Base-by-base conservation (phyloP, 1,139 yeast genomes). In the Trichomonascaceae sp. region DNA sequence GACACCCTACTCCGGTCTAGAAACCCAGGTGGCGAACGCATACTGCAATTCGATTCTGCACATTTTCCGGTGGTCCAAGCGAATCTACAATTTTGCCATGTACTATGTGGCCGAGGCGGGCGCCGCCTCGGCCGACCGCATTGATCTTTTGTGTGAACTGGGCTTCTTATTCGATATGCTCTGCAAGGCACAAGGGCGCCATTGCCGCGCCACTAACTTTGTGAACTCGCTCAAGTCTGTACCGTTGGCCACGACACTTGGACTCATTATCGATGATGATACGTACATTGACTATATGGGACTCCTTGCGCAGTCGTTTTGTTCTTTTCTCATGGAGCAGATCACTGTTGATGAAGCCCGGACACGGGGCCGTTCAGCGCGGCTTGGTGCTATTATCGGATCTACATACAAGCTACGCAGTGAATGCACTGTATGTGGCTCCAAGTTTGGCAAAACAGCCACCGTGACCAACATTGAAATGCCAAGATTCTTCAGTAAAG, bases 121-220 rank as follows among this genome's bases (percentile, higher is more conserved):
- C 3, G 16, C 34, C 8, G n/a, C 23, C 16, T 26, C 32, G 6
- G 28, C 26, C 9, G 25, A 31, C 16, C 27, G 15, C 16, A 15
- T 23, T 23, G 22, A 30, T 20, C 53, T 87, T 5, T 56, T 85
- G 25, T 75, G 80, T 36, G 97, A 92, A 50, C 60, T 87, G 32
- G 98, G 95, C 0, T 82, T 85, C 41, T 60, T 92, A 13, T 82
- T 75, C 57, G 97, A 92, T 49, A 89, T 89, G 98, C 68, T 89
- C 60, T 67, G 68, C 34, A 82, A 82, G 51, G 85, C 95, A 0
- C 60, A 69, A 17, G 92, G 93, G 1, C 67, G 69, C 51, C 72
- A 81, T 59, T 62, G 80, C 43, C 64, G 77, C 32, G 78, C 89
- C 0, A 62, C 80, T 5, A 84, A 89, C 50, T 85, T 89, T 37